Evolutionary conservation across 192 early-diverging fungal genomes (phyloP).

Genomic region (Phycomyces blakesleeanus): DNA sequence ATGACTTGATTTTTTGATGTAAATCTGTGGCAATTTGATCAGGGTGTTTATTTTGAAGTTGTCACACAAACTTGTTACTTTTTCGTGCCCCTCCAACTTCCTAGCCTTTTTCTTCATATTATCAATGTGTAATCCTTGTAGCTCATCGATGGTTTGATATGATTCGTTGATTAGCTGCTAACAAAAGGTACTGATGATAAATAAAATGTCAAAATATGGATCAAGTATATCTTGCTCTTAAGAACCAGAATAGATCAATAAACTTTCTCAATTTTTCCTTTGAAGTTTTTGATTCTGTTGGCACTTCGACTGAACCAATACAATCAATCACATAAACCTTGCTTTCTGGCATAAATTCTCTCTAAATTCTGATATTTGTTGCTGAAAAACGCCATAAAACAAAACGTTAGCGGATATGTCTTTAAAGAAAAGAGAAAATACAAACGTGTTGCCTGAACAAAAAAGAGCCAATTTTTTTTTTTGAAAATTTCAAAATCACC

Average conservation of each 20-base stretch:
- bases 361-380: conserved; percentile 10
- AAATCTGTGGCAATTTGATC: conserved; percentile 13
- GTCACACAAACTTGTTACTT: conserved; percentile 10
- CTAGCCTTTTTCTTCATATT: conserved; percentile 11
- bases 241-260: conserved; percentile 16
- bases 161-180: conserved; percentile 18
- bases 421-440: conserved; percentile 19
- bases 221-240: conserved; percentile 18
- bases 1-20: conserved; percentile 14
- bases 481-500: conserved; percentile 17
- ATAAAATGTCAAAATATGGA: conserved; percentile 18
- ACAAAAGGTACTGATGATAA: conserved; percentile 13
- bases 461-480: conserved; percentile 16
- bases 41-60: conserved; percentile 16
- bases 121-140: conserved; percentile 12
- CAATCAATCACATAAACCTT: conserved; percentile 12
- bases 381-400: conserved; percentile 16
- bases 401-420: conserved; percentile 8
- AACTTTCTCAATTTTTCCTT: conserved; percentile 15
- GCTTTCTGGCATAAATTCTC: conserved; percentile 15
- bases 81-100: conserved; percentile 11
- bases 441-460: conserved; percentile 15
- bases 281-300: conserved; percentile 13
- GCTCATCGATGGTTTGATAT: conserved; percentile 11
- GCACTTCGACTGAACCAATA: conserved; percentile 14